Evolutionary conservation across 176 grass and related monocot species (phyloP), one percentile per base, ranked within the genome.

Genomic region (Dactylis glomerata): DNA sequence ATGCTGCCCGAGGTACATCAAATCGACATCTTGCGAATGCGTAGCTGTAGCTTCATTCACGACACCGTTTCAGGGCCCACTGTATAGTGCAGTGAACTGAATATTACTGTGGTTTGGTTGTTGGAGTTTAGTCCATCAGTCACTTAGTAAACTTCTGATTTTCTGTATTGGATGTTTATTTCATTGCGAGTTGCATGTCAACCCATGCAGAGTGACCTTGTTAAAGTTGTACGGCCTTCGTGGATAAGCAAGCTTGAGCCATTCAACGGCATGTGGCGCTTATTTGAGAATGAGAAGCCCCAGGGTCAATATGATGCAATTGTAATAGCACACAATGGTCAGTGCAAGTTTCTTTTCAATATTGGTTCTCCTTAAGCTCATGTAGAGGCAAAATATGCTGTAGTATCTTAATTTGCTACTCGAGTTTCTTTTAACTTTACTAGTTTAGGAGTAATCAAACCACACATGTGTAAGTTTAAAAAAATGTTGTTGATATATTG

Each of bases 221-320:
- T 92, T 74, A 76, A 95, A 81, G 80, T 95, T 76, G 86, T 94
- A 23, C 84, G 89, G 19, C 87, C 91, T 77, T 93, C 85, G 41
- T 95, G 96, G 93, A 95, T 98, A 89, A 95, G 96, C 84, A 92
- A 95, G 70, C 89, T 98, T 17, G 96, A 98, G 74, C 93, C 93
- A 0, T 92, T 93, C 73, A 95, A 95, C 89, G 93, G 96, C 6
- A 68, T 68, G 28, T 95, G 96, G 96, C 68, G 88, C 70, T 91
- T 98, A 54, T 87, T 92, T 91, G 96, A 98, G 85, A 91, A 85
- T 62, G 93, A 93, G 20, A 84, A 95, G 85, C 81, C 90, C 3
- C 91, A 65, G 38, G 96, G 93, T 61, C 85, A 92, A 79, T 98
- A 95, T 70, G 91, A 94, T 84, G 93, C 91, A 55, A 75, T 98